phyloP scores from a whole-genome alignment of 1,284 basidiomycete genomes.

The Melampsora abietis-canadensis region DNA sequence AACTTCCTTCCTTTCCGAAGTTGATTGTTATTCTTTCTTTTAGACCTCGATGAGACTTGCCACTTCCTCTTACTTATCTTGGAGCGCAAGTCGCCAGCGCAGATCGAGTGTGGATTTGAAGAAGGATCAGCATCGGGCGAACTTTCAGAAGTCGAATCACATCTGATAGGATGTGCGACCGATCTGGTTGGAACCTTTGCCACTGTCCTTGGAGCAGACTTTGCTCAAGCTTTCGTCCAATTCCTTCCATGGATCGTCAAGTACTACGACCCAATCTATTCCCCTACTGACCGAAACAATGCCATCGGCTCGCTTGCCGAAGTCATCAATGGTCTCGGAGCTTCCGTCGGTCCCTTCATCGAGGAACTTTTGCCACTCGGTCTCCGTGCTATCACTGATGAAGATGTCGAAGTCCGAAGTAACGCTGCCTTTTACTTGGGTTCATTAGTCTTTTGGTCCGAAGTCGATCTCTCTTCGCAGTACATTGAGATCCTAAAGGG shows the following conservation, averaged over 20 bases:
- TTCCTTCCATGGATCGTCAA: conserved; percentile 88
- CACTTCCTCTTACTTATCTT: conserved; percentile 76
- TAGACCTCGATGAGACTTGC: conserved; percentile 76
- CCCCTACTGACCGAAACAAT: conserved; percentile 84
- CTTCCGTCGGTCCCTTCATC: conserved; percentile 79
- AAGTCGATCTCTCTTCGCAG: conserved; percentile 76
- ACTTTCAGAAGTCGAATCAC: conserved; percentile 93
- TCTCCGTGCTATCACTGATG: conserved; percentile 75
- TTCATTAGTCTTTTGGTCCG: conserved; percentile 82
- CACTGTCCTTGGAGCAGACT: conserved; percentile 77
- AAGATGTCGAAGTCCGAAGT: conserved; percentile 86
- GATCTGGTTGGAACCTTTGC: conserved; percentile 92
- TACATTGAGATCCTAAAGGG: conserved; percentile 74
- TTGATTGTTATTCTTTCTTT: conserved; percentile 42
- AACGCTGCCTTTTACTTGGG: conserved; percentile 95
- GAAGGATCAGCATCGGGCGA: conserved; percentile 69
- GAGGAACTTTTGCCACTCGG: conserved; percentile 74
- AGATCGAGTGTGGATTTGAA: conserved; percentile 92
- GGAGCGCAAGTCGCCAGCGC: conserved; percentile 88
- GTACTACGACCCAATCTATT: conserved; percentile 66
- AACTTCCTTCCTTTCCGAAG: conserved; percentile 18
- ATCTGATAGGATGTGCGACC: conserved; percentile 86
- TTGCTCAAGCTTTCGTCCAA: conserved; percentile 73
- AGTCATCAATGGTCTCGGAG: conserved; percentile 89
- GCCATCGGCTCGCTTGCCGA: conserved; percentile 92